Conservation (phyloP, 257 asterid species). For the Solanum tarijense region DNA sequence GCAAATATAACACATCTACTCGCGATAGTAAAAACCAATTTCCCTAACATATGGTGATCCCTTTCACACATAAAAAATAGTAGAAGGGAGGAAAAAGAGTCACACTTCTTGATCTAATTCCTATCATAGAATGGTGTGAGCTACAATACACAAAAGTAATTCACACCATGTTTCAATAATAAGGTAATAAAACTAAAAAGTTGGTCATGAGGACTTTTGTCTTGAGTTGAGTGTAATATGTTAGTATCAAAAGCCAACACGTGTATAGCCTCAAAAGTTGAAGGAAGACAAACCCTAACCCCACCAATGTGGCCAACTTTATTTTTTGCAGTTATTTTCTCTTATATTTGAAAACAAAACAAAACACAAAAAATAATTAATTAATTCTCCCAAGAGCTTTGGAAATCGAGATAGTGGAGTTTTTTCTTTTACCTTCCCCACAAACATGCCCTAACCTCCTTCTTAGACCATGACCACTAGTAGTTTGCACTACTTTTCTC, state of each 20-base stretch:
- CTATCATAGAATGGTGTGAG: not conserved
- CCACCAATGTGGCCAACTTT: constrained; percentile 12
- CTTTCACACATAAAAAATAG: not conserved
- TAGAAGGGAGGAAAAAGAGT: not conserved
- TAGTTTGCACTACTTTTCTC: not conserved
- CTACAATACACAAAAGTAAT: not conserved
- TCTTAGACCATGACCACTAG: constrained; percentile 5
- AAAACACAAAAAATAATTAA: not conserved
- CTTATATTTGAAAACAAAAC: constrained; percentile 8
- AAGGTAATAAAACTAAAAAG: constrained; percentile 29
- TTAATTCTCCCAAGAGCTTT: constrained; percentile 27
- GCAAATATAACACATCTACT: not conserved
- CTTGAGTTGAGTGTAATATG: constrained; percentile 15
- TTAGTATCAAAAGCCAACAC: not conserved
- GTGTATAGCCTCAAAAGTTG: constrained; percentile 5
- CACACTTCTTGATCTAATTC: not conserved
- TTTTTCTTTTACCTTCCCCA: constrained; percentile 17
- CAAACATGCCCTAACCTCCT: constrained; percentile 29
- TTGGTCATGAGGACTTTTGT: constrained; percentile 15
- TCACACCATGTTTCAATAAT: constrained; percentile 7
- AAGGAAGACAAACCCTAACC: constrained; percentile 10
- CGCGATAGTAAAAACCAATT: too few species aligned
- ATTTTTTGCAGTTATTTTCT: constrained; percentile 11
- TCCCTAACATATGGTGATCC: not conserved
- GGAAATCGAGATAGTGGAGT: constrained; percentile 37